Evolutionary conservation across 208 protist species (phyloP).

Genomic region (Acanthamoeba culbertsoni): DNA sequence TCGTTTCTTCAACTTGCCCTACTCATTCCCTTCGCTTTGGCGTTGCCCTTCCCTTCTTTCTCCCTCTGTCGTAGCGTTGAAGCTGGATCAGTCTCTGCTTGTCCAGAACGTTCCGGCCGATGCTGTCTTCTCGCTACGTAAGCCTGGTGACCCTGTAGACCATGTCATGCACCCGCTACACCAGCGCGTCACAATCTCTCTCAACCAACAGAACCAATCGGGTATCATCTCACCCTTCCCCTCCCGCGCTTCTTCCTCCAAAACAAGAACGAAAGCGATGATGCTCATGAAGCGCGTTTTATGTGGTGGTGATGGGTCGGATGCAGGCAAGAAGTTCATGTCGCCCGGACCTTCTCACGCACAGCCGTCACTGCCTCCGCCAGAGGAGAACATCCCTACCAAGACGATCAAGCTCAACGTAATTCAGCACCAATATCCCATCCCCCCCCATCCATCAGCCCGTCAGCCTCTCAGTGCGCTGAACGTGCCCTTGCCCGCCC

Average conservation of each 20-base stretch:
- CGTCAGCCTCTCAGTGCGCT: too few species aligned
- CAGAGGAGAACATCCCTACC: background rate
- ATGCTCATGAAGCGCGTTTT: background rate
- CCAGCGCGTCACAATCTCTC: background rate
- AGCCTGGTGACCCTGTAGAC: background rate
- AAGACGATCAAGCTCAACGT: conserved; percentile 4
- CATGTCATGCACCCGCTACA: background rate
- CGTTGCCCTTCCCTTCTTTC: too few species aligned
- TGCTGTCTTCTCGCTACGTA: background rate
- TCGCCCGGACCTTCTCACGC: background rate
- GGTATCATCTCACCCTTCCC: background rate
- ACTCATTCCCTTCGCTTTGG: too few species aligned
- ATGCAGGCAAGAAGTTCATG: background rate
- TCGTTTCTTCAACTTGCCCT: too few species aligned
- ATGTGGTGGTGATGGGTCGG: background rate
- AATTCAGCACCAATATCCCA: too few species aligned
- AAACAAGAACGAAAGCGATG: background rate
- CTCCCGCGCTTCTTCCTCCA: background rate
- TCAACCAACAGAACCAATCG: background rate
- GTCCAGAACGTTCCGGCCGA: background rate
- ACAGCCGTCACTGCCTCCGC: background rate
- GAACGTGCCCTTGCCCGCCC: too few species aligned
- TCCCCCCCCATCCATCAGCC: too few species aligned
- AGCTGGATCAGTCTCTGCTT: background rate
- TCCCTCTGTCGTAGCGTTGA: background rate